phyloP scores from a whole-genome alignment of 768 basidiomycete genomes.

The Xerocomellus amylosporus region DNA sequence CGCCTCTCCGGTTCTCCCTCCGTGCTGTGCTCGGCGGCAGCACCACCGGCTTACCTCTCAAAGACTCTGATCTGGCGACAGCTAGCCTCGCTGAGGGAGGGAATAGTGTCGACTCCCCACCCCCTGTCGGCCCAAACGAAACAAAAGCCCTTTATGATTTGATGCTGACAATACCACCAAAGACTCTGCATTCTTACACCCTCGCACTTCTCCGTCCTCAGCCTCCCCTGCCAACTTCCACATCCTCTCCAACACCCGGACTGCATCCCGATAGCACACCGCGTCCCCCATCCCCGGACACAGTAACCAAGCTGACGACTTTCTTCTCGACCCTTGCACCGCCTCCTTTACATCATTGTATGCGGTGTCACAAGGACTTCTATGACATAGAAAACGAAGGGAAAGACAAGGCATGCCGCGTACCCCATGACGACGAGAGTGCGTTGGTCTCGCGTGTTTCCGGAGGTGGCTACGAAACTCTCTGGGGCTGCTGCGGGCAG shows the following conservation, averaged over 20 bases:
- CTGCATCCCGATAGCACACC: conserved; percentile 10
- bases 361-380: conserved; percentile 68
- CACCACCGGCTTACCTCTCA: conserved; percentile 22
- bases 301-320: conserved; percentile 45
- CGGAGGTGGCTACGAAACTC: conserved; percentile 44
- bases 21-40: conserved; percentile 17
- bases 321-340: conserved; percentile 66
- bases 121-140: conserved; percentile 41
- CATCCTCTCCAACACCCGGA: conserved; percentile 12
- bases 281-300: conserved; percentile 33
- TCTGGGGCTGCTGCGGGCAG: conserved; percentile 73
- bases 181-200: conserved; percentile 62
- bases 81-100: conserved; percentile 8
- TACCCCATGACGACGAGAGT: conserved; percentile 80
- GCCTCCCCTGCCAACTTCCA: not conserved
- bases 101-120: conserved; percentile 17
- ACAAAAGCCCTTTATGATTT: conserved; percentile 46
- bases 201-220: conserved; percentile 45
- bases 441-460: conserved; percentile 65
- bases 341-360: conserved; percentile 69
- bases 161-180: conserved; percentile 60
- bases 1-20: conserved; percentile 23
- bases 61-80: conserved; percentile 10
- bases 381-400: conserved; percentile 66
- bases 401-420: conserved; percentile 61